Evolutionary conservation across 768 basidiomycete species (phyloP), one percentile per base, ranked within the genome.

Genomic region (Lentinula detonsa): DNA sequence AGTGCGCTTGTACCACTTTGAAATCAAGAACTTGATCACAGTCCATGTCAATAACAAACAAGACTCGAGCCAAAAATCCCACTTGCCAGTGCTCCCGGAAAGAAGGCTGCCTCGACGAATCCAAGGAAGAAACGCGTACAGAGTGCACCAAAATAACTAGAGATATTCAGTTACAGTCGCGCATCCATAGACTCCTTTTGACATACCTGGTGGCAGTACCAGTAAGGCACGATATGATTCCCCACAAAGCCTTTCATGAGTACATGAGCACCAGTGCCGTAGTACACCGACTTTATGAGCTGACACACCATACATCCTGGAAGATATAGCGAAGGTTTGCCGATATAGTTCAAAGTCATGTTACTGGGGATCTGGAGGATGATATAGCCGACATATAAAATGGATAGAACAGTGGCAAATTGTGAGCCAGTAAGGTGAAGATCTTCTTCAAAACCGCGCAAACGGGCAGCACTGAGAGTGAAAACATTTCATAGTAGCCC

Each of bases 281-380:
- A 28, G 28, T 28, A 28, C 28, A 28, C 28, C 28, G 28, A 28
- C 28, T 3, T 28, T 28, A 28, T 3, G 28, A 85, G 86, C 13
- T 15, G 13, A 16, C 3, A 85, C 78, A 79, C 73, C 88, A 91
- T 90, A 64, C 86, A 88, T 48, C 67, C 67, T 0, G 88, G 85
- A 2, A 90, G 76, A 69, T 90, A 88, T 62, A 85, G 66, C 2
- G 88, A 90, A 1, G 88, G 90, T 67, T 78, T 75, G 46, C 86
- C 89, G 16, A 88, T 81, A 65, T 81, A 76, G 67, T 89, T 85
- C 46, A 92, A 70, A 64, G 90, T 82, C 83, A 91, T 89, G 64
- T 91, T 92, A 16, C 89, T 91, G 45, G 89, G 89, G 58, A 91
- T 80, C 69, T 91, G 90, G 88, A 90, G 90, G 42, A 89, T 71